phyloP scores from a whole-genome alignment of 768 basidiomycete genomes.

The Boletus barrowsii region DNA sequence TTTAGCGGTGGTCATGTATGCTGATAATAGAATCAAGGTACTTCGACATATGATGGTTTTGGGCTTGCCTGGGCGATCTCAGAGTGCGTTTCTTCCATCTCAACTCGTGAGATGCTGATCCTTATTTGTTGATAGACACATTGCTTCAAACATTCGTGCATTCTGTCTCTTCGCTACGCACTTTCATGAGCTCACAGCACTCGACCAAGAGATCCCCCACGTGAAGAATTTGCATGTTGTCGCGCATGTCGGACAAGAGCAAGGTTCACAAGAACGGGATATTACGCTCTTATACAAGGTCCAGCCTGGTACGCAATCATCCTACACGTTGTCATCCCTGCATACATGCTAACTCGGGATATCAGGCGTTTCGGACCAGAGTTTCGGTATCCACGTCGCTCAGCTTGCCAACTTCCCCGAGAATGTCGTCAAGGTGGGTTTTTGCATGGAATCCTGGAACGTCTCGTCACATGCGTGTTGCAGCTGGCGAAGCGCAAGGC shows the following conservation, averaged over 20 bases:
- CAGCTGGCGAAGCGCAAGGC: conserved; percentile 91
- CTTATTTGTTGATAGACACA: conserved; percentile 58
- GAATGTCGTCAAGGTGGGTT: conserved; percentile 76
- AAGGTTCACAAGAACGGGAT: conserved; percentile 54
- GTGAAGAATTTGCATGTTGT: conserved; percentile 96
- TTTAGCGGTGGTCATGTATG: not conserved
- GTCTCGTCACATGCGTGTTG: not conserved
- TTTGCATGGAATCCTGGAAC: not conserved
- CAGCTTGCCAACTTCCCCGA: conserved; percentile 97
- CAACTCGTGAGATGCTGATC: not conserved
- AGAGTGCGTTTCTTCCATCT: conserved; percentile 54
- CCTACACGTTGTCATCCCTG: not conserved
- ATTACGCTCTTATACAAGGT: conserved; percentile 79
- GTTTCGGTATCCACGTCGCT: conserved; percentile 98
- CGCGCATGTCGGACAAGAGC: conserved; percentile 72
- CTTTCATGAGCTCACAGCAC: conserved; percentile 93
- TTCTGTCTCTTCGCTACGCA: conserved; percentile 98
- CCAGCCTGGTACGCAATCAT: conserved; percentile 61
- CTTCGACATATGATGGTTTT: conserved; percentile 96
- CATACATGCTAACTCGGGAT: not conserved
- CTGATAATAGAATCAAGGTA: conserved; percentile 48
- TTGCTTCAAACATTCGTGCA: conserved; percentile 87
- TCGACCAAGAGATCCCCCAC: conserved; percentile 81
- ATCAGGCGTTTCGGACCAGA: conserved; percentile 89
- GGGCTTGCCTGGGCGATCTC: conserved; percentile 99